phyloP scores from a whole-genome alignment of 2,329 filamentous ascomycete species.

The Alternaria viburni region DNA sequence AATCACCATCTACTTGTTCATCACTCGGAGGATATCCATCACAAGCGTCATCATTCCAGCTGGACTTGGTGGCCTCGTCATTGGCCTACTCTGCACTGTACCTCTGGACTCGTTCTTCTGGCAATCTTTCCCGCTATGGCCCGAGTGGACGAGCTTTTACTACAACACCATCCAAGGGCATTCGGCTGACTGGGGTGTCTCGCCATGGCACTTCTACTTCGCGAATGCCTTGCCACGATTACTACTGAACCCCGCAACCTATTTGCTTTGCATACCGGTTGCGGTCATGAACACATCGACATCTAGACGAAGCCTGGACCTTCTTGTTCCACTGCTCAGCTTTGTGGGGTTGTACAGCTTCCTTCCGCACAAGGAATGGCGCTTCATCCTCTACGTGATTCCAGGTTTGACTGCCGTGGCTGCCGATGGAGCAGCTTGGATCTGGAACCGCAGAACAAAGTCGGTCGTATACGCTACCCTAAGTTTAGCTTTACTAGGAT shows the following conservation, averaged over 20 bases:
- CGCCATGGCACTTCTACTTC: slow-evolving; percentile 88
- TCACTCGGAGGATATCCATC: slow-evolving; percentile 61
- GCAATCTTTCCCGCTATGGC: slow-evolving; percentile 80
- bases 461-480: slow-evolving; percentile 62
- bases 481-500: slow-evolving; percentile 63
- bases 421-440: slow-evolving; percentile 71
- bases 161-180: slow-evolving; percentile 89
- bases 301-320: slow-evolving; percentile 53
- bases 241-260: slow-evolving; percentile 77
- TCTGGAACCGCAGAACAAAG: slow-evolving; percentile 69
- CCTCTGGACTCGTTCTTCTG: slow-evolving; percentile 92
- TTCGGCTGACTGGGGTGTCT: slow-evolving; percentile 85
- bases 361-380: slow-evolving; percentile 94
- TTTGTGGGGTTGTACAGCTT: slow-evolving; percentile 84
- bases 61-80: slow-evolving; percentile 68
- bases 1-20: slow-evolving; percentile 69
- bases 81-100: slow-evolving; percentile 73
- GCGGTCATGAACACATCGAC: slow-evolving; percentile 58
- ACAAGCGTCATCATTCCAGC: slow-evolving; percentile 67
- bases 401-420: slow-evolving; percentile 81
- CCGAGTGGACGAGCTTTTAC: slow-evolving; percentile 85
- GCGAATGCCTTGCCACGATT: slow-evolving; percentile 80
- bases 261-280: slow-evolving; percentile 58
- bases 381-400: slow-evolving; percentile 89
- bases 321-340: slow-evolving; percentile 69